Evolutionary conservation across 2,329 filamentous ascomycete species (phyloP).

Genomic region (Lasiodiplodia sp.): DNA sequence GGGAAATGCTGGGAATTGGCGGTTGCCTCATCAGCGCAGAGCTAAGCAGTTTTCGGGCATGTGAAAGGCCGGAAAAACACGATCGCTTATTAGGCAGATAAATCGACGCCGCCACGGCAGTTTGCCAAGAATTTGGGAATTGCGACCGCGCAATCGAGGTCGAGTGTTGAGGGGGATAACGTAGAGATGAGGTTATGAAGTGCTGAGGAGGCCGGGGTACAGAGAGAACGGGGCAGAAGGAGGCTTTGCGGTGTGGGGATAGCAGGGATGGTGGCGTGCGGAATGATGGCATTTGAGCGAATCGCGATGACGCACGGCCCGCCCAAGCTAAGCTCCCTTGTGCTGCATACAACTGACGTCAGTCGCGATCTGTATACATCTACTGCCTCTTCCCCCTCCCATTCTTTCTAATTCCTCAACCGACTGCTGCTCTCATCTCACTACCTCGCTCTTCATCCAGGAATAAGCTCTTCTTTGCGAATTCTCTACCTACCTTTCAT

Average conservation of each 20-base stretch:
- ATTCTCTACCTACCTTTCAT: neutral
- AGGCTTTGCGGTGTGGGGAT: conserved; percentile 18
- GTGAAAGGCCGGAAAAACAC: neutral
- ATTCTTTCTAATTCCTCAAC: neutral
- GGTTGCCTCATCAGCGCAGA: neutral
- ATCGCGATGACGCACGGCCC: conserved; percentile 20
- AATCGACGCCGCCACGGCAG: neutral
- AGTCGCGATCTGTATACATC: conserved; percentile 13
- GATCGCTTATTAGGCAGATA: neutral
- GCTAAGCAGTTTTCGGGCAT: neutral
- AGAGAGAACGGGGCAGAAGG: neutral
- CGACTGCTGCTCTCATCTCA: neutral
- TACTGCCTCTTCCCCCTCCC: neutral
- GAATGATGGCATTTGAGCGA: conserved; percentile 21
- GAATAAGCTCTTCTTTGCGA: neutral
- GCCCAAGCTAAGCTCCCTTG: conserved; percentile 2
- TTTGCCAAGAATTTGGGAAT: neutral
- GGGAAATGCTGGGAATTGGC: neutral
- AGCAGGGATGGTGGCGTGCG: conserved; percentile 22
- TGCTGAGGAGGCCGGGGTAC: neutral
- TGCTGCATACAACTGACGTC: conserved; percentile 13
- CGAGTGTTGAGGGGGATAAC: neutral
- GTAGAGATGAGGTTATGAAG: conserved; percentile 18
- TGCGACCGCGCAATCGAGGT: neutral
- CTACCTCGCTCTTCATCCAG: neutral